Evolutionary conservation across 2,329 filamentous ascomycete genomes (phyloP), one percentile per base, ranked within the genome.

Genomic region (Monascus ruber): DNA sequence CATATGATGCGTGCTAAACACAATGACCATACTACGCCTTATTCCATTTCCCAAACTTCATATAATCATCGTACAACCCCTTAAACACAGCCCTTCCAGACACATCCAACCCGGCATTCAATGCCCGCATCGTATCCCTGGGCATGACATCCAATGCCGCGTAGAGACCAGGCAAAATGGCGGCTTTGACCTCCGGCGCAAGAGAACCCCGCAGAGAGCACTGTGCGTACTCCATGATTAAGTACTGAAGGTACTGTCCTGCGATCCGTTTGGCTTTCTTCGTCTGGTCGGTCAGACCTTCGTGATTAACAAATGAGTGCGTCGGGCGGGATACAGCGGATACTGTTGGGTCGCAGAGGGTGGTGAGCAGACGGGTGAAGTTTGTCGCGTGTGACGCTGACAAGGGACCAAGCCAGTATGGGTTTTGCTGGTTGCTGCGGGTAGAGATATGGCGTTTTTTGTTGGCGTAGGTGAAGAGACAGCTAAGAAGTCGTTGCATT

Each of bases 301-400:
- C 63, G 34, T 61, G 60, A 5, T 65, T 63, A 11, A 52, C 47
- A 3, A 54, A 52, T 4, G 50, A 43, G 25, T 58, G 55, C 5
- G 49, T 49, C 5, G 56, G 54, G 10, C 56, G 54, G 9, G 69
- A 61, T 4, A 76, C 70, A 1, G 73, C 69, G 0, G 73, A 74
- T 34, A 74, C 69, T 0, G 76, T 76, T 0, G 77, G 77, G 38
- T 76, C 74, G 60, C 74, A 77, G 37, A 81, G 68, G 0, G 73
- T 70, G n/a, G 71, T 71, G 24, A 81, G 65, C 6, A 80, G 59
- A 6, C 74, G 70, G 1, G 73, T 66, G 47, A 71, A 75, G 32
- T 69, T 62, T 1, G 63, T 56, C 2, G 70, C 71, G 41, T 73
- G 71, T 11, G 62, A 58, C 10, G 62, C 49, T 6, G 58, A 54